Evolutionary conservation across 306 rosid species (phyloP).

Genomic region (Sicyos baderoa): DNA sequence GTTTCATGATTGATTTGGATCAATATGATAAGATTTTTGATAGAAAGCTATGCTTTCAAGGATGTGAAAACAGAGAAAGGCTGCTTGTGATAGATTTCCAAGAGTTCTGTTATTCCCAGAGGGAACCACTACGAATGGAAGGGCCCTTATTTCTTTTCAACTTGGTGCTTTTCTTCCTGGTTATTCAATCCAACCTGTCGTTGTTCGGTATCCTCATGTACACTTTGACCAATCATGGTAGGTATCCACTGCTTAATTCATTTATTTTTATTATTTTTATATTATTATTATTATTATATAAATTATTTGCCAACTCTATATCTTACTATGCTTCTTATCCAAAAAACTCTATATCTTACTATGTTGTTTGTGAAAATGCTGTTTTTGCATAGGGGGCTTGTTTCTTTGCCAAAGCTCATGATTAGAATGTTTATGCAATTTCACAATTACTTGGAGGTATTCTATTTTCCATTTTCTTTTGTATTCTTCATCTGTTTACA

Average conservation of each 20-base stretch:
- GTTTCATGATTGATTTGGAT: slow-evolving; percentile 23
- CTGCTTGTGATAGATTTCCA: slow-evolving; percentile 74
- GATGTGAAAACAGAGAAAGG: slow-evolving; percentile 98
- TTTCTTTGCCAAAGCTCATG: slow-evolving; percentile 76
- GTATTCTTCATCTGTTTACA: slow-evolving; percentile 4
- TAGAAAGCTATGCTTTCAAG: slow-evolving; percentile 89
- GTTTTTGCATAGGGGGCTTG: slow-evolving; percentile 55
- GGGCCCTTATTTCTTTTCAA: slow-evolving; percentile 79
- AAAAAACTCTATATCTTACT: slow-evolving; percentile 14
- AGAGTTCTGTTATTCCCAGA: slow-evolving; percentile 87
- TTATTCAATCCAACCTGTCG: slow-evolving; percentile 71
- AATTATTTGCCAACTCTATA: slow-evolving; percentile 22
- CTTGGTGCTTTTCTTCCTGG: slow-evolving; percentile 93
- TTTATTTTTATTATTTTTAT: too few relatives aligned
- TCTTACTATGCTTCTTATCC: slow-evolving; percentile 2
- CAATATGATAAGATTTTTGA: slow-evolving; percentile 79
- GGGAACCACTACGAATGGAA: slow-evolving; percentile 96
- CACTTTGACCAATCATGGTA: slow-evolving; percentile 99
- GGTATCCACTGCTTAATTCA: slow-evolving; percentile 22
- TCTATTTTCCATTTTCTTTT: background rate
- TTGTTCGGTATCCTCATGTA: slow-evolving; percentile 90
- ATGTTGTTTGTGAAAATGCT: slow-evolving; percentile 8
- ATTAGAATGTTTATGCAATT: slow-evolving; percentile 93
- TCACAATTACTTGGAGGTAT: slow-evolving; percentile 93
- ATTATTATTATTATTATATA: slow-evolving; percentile 9